These are phyloP conservation scores for Mucor saturninus DNA, from an alignment of 371 early-diverging fungal species.

Conservation along the genomic window DNA sequence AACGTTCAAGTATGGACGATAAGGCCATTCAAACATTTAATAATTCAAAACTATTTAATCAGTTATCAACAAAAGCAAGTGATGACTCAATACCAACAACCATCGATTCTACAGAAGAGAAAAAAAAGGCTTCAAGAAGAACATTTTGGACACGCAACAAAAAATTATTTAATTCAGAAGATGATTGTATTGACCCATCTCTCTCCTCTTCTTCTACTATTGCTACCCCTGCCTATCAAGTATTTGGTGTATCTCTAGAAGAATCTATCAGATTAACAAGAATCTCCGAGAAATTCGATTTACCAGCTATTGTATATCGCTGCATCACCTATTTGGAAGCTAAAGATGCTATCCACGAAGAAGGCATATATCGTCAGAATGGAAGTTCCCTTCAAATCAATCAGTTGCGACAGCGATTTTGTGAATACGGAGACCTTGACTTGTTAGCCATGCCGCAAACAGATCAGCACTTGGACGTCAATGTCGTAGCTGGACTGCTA, in stretches of 20 bases:
- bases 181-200: background rate
- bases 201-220: slow-evolving; percentile 17
- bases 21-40: slow-evolving; percentile 1
- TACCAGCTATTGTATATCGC: slow-evolving; percentile 82
- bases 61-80: slow-evolving; percentile 7
- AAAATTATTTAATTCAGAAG: slow-evolving; percentile 6
- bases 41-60: background rate
- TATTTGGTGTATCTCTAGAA: slow-evolving; percentile 53
- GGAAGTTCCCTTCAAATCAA: slow-evolving; percentile 70
- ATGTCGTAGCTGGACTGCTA: slow-evolving; percentile 80
- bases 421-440: slow-evolving; percentile 66
- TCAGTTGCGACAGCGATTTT: slow-evolving; percentile 65
- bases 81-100: slow-evolving; percentile 15
- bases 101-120: background rate
- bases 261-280: slow-evolving; percentile 30
- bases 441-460: slow-evolving; percentile 41
- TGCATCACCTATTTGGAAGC: slow-evolving; percentile 86
- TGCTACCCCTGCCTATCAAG: slow-evolving; percentile 34
- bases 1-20: slow-evolving; percentile 6
- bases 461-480: slow-evolving; percentile 61
- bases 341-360: slow-evolving; percentile 72
- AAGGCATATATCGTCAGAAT: slow-evolving; percentile 85
- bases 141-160: slow-evolving; percentile 44
- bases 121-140: slow-evolving; percentile 26
- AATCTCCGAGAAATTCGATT: slow-evolving; percentile 31